Conservation (phyloP, 148 eudicot genomes). For the Fagopyrum tataricum region DNA sequence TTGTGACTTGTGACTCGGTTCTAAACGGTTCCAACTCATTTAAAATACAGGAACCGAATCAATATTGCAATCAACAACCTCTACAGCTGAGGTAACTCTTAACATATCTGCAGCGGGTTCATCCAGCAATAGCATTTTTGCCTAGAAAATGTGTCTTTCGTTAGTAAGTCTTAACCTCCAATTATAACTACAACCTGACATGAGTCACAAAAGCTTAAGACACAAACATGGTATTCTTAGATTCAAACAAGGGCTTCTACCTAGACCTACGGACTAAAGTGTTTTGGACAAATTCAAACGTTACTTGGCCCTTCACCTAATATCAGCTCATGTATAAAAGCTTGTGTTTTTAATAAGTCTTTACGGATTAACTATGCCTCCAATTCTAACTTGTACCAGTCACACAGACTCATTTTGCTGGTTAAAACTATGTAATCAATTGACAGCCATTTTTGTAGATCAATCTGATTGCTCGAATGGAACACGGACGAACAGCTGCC, state of each 20-base stretch:
- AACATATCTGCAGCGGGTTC: too few species aligned
- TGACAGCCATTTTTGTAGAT: background rate
- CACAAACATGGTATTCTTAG: background rate
- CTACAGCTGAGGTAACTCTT: too few species aligned
- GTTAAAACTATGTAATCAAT: background rate
- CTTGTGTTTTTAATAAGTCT: background rate
- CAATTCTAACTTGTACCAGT: conserved; percentile 1
- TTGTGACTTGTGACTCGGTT: too few species aligned
- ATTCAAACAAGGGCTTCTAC: background rate
- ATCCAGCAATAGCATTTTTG: background rate
- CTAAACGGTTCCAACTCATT: too few species aligned
- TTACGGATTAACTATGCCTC: background rate
- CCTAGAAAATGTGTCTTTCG: background rate
- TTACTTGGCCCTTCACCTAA: background rate
- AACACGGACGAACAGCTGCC: conserved; percentile 82
- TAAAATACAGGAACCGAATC: too few species aligned
- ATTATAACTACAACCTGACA: conserved; percentile 4
- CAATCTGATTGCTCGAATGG: conserved; percentile 41
- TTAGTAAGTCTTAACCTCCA: conserved; percentile 9
- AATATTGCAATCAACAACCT: too few species aligned
- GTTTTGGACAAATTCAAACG: background rate
- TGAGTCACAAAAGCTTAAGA: background rate
- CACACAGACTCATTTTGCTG: background rate
- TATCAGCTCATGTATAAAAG: background rate
- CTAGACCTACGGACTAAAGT: conserved; percentile 4